phyloP scores from a whole-genome alignment of 1,284 basidiomycete genomes.

The Farysia itapuensis region DNA sequence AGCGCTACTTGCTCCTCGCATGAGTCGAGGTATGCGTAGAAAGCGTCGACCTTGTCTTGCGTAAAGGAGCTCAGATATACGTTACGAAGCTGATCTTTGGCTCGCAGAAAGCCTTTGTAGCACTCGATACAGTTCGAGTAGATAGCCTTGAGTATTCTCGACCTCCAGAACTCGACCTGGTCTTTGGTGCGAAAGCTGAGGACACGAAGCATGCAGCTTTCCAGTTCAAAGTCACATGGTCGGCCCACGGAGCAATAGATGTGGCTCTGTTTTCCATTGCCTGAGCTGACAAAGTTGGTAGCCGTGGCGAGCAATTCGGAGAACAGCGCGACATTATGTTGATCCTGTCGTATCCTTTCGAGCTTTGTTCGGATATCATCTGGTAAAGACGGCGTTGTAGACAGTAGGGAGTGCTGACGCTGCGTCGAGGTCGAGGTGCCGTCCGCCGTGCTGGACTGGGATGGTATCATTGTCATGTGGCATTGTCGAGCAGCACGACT shows the following conservation, averaged over 20 bases:
- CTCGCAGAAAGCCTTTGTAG: conserved; percentile 36
- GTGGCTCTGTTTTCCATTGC: conserved; percentile 22
- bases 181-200: conserved; percentile 37
- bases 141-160: conserved; percentile 15
- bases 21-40: conserved; percentile 35
- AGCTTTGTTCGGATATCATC: too few relatives aligned
- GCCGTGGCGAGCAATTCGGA: conserved; percentile 29
- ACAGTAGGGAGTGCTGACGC: too few relatives aligned
- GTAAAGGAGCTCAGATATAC: conserved; percentile 29
- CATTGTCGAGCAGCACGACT: too few relatives aligned
- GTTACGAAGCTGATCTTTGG: conserved; percentile 22
- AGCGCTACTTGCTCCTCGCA: conserved; percentile 37
- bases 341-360: conserved; percentile 8
- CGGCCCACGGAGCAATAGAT: conserved; percentile 23
- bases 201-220: conserved; percentile 46
- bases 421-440: too few relatives aligned
- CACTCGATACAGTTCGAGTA: conserved; percentile 43
- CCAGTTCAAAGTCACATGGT: conserved; percentile 37
- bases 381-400: conserved; percentile 13
- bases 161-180: conserved; percentile 33
- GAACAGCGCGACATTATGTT: conserved; percentile 22
- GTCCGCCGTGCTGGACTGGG: too few relatives aligned
- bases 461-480: too few relatives aligned
- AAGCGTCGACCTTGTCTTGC: conserved; percentile 23
- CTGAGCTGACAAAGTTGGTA: conserved; percentile 22